Evolutionary conservation across 306 rosid species (phyloP), one percentile per base, ranked within the genome.

Genomic region (Pyrus communis): DNA sequence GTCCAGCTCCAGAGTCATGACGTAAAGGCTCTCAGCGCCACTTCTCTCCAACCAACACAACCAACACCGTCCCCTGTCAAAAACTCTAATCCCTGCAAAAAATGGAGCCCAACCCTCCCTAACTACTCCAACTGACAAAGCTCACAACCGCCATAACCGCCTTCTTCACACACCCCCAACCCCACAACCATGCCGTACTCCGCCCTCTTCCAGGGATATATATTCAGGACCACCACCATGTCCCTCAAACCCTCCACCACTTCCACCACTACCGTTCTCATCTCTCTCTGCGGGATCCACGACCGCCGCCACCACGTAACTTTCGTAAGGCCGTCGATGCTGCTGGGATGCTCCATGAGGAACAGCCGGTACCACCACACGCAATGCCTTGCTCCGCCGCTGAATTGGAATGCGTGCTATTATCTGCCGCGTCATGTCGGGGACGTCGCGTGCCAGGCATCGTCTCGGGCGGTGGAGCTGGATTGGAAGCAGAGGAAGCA

Each of bases 111-210:
- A 15, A 69, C 83, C 30, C 60, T 18, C 9, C 73, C 55, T 74
- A 59, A 58, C 62, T 51, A 45, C 82, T 62, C 7, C 80, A 55
- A 79, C 84, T 84, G 74, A 72, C 49, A 27, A 11, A 30, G 69
- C 61, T 22, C 60, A 13, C 73, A 5, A 27, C 60, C 49, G 7
- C 6, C 21, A 51, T 51, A 19, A 14, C 22, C 25, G 5, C 52
- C 28, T 64, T 43, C 35, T 9, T 61, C 33, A 22, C 49, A 25
- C n/a, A 31, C 22, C 69, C 66, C 23, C 4, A 21, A 17, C 9
- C 55, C 49, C 23, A 17, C 70, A 27, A 43, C 84, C 81, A 80
- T 90, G 89, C 74, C 84, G 9, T 88, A 71, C 86, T 82, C 89
- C 15, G 79, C 85, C 83, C 30, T 91, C 67, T 84, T 86, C 25